These are phyloP conservation scores for Pythium aquatile DNA, from an alignment of 352 stramenopile species.

Conservation along the genomic window DNA sequence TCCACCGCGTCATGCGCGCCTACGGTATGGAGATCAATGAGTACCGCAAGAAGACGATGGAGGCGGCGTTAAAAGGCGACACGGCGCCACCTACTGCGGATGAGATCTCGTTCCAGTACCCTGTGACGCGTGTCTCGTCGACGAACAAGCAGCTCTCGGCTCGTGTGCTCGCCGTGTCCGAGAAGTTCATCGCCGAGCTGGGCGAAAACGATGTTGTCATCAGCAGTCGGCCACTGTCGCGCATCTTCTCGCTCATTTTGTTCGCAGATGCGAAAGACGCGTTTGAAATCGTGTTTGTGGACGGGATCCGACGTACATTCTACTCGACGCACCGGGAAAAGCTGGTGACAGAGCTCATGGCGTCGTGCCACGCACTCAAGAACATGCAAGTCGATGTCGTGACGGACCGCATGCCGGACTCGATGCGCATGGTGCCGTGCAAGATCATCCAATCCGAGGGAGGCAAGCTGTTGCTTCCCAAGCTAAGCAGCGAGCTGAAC, in stretches of 20 bases:
- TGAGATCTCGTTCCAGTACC: conserved; percentile 64
- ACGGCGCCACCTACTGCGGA: conserved; percentile 22
- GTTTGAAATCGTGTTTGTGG: conserved; percentile 76
- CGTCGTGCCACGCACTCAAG: conserved; percentile 70
- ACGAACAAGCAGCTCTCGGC: conserved; percentile 36
- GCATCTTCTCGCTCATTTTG: conserved; percentile 71
- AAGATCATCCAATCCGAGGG: conserved; percentile 74
- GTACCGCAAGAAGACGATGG: conserved; percentile 81
- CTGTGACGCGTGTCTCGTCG: conserved; percentile 58
- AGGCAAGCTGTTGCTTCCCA: conserved; percentile 36
- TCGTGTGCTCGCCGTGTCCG: conserved; percentile 59
- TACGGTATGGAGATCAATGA: conserved; percentile 85
- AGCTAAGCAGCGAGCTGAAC: conserved; percentile 33
- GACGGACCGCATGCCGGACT: conserved; percentile 42
- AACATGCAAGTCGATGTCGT: conserved; percentile 70
- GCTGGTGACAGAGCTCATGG: conserved; percentile 71
- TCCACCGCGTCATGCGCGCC: conserved; percentile 66
- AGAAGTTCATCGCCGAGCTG: conserved; percentile 71
- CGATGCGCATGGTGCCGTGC: conserved; percentile 68
- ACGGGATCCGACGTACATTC: conserved; percentile 71
- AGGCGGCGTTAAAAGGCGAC: conserved; percentile 51
- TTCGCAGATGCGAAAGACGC: conserved; percentile 56
- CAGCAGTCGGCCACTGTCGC: conserved; percentile 62
- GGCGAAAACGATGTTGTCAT: conserved; percentile 52
- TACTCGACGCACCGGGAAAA: conserved; percentile 64